phyloP scores from a whole-genome alignment of 208 protist genomes.

The Leishmania major region DNA sequence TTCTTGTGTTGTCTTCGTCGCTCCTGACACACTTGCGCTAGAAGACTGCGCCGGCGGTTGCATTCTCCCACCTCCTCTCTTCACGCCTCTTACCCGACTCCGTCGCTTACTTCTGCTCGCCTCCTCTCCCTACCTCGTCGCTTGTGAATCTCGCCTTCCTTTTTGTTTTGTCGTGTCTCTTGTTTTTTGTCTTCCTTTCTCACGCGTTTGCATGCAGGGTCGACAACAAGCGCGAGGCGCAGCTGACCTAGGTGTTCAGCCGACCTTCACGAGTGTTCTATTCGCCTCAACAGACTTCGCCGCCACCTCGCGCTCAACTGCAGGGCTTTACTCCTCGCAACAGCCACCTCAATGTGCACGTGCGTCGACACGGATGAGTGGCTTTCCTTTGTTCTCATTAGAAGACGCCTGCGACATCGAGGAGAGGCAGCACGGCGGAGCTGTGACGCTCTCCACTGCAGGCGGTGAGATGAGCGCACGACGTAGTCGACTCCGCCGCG shows the following conservation, averaged over 20 bases:
- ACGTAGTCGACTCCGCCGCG: slow-evolving; percentile 42
- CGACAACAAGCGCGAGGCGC: neutral
- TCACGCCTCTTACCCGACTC: neutral
- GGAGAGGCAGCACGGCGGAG: neutral
- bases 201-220: neutral
- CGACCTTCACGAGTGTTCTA: neutral
- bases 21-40: neutral
- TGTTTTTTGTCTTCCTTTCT: too few species aligned
- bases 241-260: neutral
- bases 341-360: neutral
- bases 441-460: neutral
- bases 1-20: neutral
- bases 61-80: neutral
- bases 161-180: neutral
- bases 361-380: slow-evolving; percentile 11
- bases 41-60: neutral
- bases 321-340: neutral
- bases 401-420: slow-evolving; percentile 28
- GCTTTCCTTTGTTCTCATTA: slow-evolving; percentile 24
- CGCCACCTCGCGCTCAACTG: neutral
- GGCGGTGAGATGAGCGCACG: neutral
- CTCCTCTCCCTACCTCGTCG: neutral
- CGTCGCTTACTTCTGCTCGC: neutral
- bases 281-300: neutral
- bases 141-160: neutral